Evolutionary conservation across 179 eudicot species (phyloP), one percentile per base, ranked within the genome.

Genomic region (Actinidia chinensis): DNA sequence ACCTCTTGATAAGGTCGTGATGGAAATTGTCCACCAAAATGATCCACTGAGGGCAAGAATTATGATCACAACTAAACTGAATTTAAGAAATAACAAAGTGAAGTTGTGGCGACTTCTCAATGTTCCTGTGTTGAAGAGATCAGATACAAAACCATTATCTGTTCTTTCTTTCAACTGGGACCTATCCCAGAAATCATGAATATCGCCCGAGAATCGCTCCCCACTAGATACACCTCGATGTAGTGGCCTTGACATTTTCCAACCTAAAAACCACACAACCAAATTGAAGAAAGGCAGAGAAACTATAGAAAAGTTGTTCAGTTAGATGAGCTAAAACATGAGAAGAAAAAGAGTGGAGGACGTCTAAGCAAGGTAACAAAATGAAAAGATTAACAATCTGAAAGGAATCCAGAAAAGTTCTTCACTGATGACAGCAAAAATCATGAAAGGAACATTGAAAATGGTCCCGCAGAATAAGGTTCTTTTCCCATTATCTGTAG

Each of bases 211-310:
- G 51, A 87, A 76, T n/a, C 97, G 87, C 43, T 92, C 88, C 52
- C 90, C 96, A 73, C 90, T 86, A 4, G 92, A 88, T 76, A 86
- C 74, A 84, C 96, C 97, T 65, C 98, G 88, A 44, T 87, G 97
- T 55, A 94, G 97, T 71, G 99, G 98, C 88, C 93, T 86, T 47
- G 99, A 86, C 99, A 96, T 95, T 77, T 81, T 85, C 77, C 81
- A 77, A 82, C 83, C 87, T 75, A 61, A 23, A 82, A 69, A 64
- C 28, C 77, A 74, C 55, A 69, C 46, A 81, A 63, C 68, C 20
- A 33, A 67, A 79, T 52, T 44, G 60, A 61, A 51, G 4, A 73
- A 40, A 33, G 15, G 55, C 47, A 11, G 22, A 44, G 61, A 59
- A 61, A 60, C 76, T 60, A 22, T 15, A 58, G 13, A 33, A 47